These are phyloP conservation scores for Talaromyces verruculosus DNA, from an alignment of 2,329 filamentous ascomycete species.

Conservation along the genomic window DNA sequence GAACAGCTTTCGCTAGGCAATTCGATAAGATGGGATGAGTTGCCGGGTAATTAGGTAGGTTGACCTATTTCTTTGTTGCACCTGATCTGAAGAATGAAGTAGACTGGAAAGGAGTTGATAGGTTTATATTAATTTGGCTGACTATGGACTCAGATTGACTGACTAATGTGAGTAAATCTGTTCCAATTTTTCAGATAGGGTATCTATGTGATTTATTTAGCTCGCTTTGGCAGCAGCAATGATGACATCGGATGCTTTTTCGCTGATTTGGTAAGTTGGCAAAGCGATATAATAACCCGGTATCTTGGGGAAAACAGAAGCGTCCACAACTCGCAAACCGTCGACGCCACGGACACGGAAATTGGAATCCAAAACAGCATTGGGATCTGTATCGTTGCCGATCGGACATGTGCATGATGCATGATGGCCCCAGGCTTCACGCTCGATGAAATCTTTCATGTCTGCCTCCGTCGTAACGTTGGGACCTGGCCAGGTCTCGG, in stretches of 20 bases:
- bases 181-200: too few relatives aligned
- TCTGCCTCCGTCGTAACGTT: slow-evolving; percentile 46
- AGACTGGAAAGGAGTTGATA: too few relatives aligned
- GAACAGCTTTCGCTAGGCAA: too few relatives aligned
- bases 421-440: slow-evolving; percentile 59
- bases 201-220: neutral
- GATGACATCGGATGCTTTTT: slow-evolving; percentile 64
- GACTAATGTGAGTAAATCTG: too few relatives aligned
- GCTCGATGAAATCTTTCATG: slow-evolving; percentile 51
- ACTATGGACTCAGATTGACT: too few relatives aligned
- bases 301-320: slow-evolving; percentile 57
- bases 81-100: too few relatives aligned
- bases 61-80: too few relatives aligned
- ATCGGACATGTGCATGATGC: slow-evolving; percentile 58
- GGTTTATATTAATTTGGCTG: too few relatives aligned
- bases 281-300: slow-evolving; percentile 56
- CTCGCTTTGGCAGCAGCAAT: slow-evolving; percentile 25
- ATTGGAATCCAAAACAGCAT: slow-evolving; percentile 57
- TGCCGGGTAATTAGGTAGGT: too few relatives aligned
- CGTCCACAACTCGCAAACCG: slow-evolving; percentile 62
- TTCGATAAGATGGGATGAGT: too few relatives aligned
- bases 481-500: slow-evolving; percentile 45
- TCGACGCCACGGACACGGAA: slow-evolving; percentile 59
- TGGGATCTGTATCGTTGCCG: slow-evolving; percentile 54
- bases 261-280: slow-evolving; percentile 57